phyloP scores from a whole-genome alignment of 345 rosid species.

The Camelina laxa region DNA sequence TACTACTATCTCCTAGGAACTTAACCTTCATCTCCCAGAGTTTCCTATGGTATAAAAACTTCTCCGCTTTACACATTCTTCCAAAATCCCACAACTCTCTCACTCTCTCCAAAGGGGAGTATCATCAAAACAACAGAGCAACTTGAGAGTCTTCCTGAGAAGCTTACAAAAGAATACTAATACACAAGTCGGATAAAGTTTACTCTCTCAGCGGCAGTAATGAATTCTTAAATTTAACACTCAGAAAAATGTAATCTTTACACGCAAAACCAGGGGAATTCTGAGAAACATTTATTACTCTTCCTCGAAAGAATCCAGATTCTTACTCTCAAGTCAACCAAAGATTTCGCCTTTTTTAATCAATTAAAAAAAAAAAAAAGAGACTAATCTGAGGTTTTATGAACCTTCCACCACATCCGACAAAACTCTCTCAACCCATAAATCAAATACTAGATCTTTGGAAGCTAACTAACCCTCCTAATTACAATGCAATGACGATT shows the following conservation, averaged over 20 bases:
- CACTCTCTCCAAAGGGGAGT: not conserved
- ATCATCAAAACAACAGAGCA: not conserved
- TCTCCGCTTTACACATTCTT: slow-evolving; percentile 42
- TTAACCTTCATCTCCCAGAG: slow-evolving; percentile 53
- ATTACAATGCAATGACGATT: slow-evolving; percentile 34
- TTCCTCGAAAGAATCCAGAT: slow-evolving; percentile 31
- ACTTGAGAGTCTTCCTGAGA: slow-evolving; percentile 25
- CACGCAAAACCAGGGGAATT: slow-evolving; percentile 40
- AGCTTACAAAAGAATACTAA: slow-evolving; percentile 1
- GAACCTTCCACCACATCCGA: not conserved
- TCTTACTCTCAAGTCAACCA: slow-evolving; percentile 38
- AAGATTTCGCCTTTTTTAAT: slow-evolving; percentile 16
- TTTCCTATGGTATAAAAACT: slow-evolving; percentile 39
- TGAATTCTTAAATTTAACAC: slow-evolving; percentile 11
- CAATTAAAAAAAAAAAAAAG: not conserved
- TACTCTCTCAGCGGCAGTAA: not conserved
- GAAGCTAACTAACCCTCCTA: not conserved
- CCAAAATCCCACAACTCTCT: slow-evolving; percentile 20
- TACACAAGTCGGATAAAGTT: slow-evolving; percentile 2
- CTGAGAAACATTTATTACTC: slow-evolving; percentile 38
- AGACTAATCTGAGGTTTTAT: not conserved
- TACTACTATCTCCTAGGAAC: slow-evolving; percentile 51
- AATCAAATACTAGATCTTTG: slow-evolving; percentile 10
- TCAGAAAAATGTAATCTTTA: slow-evolving; percentile 27
- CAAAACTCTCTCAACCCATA: not conserved